Percentiles rank a stretch among this genome's conserved stretches.
These are phyloP conservation scores for Venturiaceae sp. DNA, from an alignment of 2,329 filamentous ascomycete genomes.

Conservation along the genomic window DNA sequence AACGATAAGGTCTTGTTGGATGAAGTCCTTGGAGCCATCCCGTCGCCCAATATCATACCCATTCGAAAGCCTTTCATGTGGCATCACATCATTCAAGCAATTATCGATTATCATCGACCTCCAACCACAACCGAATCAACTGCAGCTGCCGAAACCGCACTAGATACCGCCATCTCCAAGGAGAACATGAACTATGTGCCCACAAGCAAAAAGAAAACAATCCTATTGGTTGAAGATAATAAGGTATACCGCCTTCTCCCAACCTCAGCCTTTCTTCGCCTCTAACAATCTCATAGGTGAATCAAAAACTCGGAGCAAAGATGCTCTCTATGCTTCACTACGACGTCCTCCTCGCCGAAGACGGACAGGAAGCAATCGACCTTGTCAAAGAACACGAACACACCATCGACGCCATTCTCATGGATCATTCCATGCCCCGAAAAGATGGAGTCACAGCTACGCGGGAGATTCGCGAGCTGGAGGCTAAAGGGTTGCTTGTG, in stretches of 20 bases:
- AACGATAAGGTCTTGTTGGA: constrained; percentile 4
- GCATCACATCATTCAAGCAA: constrained; percentile 1
- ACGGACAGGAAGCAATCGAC: constrained; percentile 4
- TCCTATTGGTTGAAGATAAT: too few species aligned
- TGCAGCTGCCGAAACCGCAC: constrained; percentile 4
- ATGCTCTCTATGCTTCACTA: constrained; percentile 1
- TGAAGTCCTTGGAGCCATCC: not conserved
- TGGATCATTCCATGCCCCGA: constrained; percentile 8
- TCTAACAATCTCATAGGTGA: not conserved
- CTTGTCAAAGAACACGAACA: not conserved
- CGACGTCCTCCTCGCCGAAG: not conserved
- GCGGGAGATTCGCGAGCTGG: constrained; percentile 4
- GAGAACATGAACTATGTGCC: too few species aligned
- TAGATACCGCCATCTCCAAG: too few species aligned
- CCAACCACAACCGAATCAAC: not conserved
- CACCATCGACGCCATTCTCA: constrained; percentile 4
- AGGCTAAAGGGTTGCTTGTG: not conserved
- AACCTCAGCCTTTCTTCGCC: too few species aligned
- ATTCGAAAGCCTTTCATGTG: constrained; percentile 6
- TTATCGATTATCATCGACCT: not conserved
- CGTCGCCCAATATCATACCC: constrained; percentile 1
- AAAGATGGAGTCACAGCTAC: constrained; percentile 7
- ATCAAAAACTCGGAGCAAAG: constrained; percentile 4
- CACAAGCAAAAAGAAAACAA: too few species aligned
- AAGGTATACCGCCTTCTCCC: too few species aligned